phyloP scores from a whole-genome alignment of 2,329 filamentous ascomycete genomes.

The Camptophora hylomeconis region DNA sequence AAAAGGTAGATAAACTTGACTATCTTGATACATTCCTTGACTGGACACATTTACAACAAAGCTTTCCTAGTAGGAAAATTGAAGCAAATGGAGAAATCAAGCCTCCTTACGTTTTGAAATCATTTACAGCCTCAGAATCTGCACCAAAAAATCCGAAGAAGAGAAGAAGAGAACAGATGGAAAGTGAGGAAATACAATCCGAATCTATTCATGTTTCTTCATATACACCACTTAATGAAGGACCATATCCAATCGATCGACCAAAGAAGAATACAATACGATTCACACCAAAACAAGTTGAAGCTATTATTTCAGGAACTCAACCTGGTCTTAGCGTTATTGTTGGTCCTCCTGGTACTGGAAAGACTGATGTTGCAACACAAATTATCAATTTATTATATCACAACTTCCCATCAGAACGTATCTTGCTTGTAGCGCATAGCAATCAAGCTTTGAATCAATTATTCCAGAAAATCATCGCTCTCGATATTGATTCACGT shows the following conservation, averaged over 20 bases:
- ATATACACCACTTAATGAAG: slow-evolving; percentile 77
- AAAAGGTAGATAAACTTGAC: slow-evolving; percentile 66
- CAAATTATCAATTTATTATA: slow-evolving; percentile 99
- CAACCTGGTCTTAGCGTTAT: slow-evolving; percentile 90
- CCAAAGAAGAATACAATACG: slow-evolving; percentile 72
- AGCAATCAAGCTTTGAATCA: slow-evolving; percentile 98
- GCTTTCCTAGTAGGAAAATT: slow-evolving; percentile 73
- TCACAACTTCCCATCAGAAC: slow-evolving; percentile 88
- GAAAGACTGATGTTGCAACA: slow-evolving; percentile 97
- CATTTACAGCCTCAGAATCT: slow-evolving; percentile 41
- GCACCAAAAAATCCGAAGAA: slow-evolving; percentile 59
- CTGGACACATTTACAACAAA: slow-evolving; percentile 87
- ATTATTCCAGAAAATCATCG: slow-evolving; percentile 94
- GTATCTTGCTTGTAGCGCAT: slow-evolving; percentile 84
- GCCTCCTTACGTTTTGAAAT: slow-evolving; percentile 72
- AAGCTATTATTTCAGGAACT: slow-evolving; percentile 85
- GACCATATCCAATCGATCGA: slow-evolving; percentile 75
- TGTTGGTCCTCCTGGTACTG: slow-evolving; percentile 88
- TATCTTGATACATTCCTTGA: slow-evolving; percentile 90
- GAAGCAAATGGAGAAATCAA: slow-evolving; percentile 61
- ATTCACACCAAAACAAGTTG: slow-evolving; percentile 81
- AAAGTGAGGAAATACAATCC: slow-evolving; percentile 43
- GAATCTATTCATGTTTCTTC: slow-evolving; percentile 63
- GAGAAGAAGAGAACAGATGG: slow-evolving; percentile 62
- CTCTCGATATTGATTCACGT: slow-evolving; percentile 85